Evolutionary conservation across 306 rosid genomes (phyloP), one percentile per base, ranked within the genome.

Genomic region (Medicago lupulina): DNA sequence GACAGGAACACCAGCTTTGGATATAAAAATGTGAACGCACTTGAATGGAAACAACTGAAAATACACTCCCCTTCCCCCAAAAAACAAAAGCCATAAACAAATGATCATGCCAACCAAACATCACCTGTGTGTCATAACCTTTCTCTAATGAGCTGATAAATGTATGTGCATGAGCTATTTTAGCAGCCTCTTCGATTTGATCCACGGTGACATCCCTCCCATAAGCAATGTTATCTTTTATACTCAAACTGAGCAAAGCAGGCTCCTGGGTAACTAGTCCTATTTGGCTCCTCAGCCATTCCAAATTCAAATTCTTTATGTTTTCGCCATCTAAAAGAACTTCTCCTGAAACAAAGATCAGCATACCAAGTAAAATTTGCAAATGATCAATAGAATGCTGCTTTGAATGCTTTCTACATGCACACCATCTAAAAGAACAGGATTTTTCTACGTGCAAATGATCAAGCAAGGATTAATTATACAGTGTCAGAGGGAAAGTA

Each of bases 141-240:
- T 83, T 89, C 87, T 75, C 87, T 61, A 94, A 80, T 70, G 96
- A 89, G 88, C 95, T 91, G 78, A 94, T 94, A 83, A 94, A 94
- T 58, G 98, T 91, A 88, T 94, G 98, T 10, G 98, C 98, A 76
- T 91, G 97, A 16, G 97, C 98, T 84, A 88, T 94, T 84, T 94
- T 94, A 75, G 97, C 98, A 82, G 98, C 97, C 90, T 94, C 98
- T 87, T 94, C 97, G 81, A 94, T 94, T 91, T 88, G 98, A 86
- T 94, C 98, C 54, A 81, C 76, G 40, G 96, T 78, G 63, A 91
- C 92, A 88, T 91, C 96, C 84, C 97, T 85, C 77, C 98, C 98
- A 81, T 94, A 94, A 17, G 98, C 98, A 86, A 94, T 91, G 85
- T 94, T 94, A 73, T 94, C 98, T 83, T 93, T 89, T 75, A 94